Evolutionary conservation across 345 rosid genomes (phyloP).

Genomic region (Noccaea caerulescens): DNA sequence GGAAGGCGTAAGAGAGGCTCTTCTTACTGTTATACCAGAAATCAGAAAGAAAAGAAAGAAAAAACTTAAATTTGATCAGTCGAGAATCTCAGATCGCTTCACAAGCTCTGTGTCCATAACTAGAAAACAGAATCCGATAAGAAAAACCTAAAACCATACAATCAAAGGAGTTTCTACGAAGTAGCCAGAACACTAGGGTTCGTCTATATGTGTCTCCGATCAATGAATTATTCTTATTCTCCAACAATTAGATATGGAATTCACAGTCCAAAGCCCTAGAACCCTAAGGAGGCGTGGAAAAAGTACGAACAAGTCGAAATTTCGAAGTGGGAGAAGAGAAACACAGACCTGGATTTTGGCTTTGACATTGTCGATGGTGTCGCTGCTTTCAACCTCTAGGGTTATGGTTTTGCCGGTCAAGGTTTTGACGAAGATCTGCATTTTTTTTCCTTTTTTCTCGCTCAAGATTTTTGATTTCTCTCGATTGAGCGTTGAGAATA

Average conservation of each 20-base stretch:
- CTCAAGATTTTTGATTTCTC: background rate
- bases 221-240: background rate
- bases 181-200: background rate
- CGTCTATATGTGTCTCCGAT: background rate
- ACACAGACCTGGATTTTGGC: slow-evolving; percentile 55
- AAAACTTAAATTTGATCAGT: background rate
- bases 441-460: background rate
- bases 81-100: background rate
- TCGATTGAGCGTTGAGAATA: background rate
- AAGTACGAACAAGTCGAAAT: background rate
- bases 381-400: slow-evolving; percentile 62
- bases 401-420: slow-evolving; percentile 62
- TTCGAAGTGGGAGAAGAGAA: background rate
- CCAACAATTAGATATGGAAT: background rate
- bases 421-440: slow-evolving; percentile 70
- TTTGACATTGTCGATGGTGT: slow-evolving; percentile 64
- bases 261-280: slow-evolving; percentile 12
- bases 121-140: background rate
- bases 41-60: no score
- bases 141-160: background rate
- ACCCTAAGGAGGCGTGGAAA: background rate
- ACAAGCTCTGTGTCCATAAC: background rate
- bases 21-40: no score
- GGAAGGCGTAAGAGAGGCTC: no score
- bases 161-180: background rate